Percentiles rank a stretch among this genome's conserved stretches.
These are phyloP conservation scores for Tolypocladium ovalisporum DNA, from an alignment of 2,329 filamentous ascomycete genomes.

Conservation along the genomic window DNA sequence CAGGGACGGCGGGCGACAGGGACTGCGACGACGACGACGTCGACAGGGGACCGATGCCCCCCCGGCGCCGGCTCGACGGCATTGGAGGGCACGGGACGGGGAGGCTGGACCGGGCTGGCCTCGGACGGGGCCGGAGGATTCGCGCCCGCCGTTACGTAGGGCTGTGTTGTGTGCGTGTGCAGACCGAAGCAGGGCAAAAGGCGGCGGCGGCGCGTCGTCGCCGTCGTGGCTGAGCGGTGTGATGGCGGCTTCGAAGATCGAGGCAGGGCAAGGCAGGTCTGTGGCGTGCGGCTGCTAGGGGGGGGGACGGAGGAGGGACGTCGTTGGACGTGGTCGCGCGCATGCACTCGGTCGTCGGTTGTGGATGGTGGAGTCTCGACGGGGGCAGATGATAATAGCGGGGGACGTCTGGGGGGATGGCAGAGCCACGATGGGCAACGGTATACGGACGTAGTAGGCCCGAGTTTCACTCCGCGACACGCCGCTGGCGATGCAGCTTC, in stretches of 20 bases:
- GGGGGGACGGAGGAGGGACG: too few species aligned
- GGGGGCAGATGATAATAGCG: neutral
- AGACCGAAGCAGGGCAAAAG: neutral
- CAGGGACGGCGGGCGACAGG: conserved; percentile 9
- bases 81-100: conserved; percentile 13
- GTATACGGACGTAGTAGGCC: neutral
- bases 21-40: conserved; percentile 10
- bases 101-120: neutral
- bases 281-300: neutral
- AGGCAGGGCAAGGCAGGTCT: neutral
- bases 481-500: neutral
- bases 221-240: neutral
- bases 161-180: neutral
- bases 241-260: neutral
- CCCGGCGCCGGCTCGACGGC: conserved; percentile 8
- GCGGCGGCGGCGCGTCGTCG: neutral
- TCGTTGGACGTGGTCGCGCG: neutral
- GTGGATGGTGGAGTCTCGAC: neutral
- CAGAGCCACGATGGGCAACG: neutral
- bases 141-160: neutral
- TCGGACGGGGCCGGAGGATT: neutral
- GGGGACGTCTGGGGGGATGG: neutral
- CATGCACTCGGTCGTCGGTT: neutral
- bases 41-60: conserved; percentile 9
- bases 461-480: neutral